Evolutionary conservation across 306 rosid genomes (phyloP), one percentile per base, ranked within the genome.

Genomic region (Quillaja saponaria): DNA sequence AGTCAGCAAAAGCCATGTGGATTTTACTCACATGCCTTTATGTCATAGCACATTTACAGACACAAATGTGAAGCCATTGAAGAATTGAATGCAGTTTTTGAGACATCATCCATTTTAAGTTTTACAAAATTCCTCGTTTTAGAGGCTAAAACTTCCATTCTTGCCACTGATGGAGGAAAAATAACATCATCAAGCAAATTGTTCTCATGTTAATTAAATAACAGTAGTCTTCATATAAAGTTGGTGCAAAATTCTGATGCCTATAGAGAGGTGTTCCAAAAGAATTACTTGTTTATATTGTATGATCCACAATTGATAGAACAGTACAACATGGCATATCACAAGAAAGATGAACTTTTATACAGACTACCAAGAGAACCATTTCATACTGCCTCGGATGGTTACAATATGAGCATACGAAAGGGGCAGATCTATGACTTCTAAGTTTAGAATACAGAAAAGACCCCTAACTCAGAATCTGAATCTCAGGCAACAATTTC

Each of bases 401-500:
- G 31, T 25, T 25, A 25, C 2, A 25, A 25, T 25, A 25, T 25
- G 3, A 25, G 31, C 31, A 25, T 2, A 8, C 19, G 13, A 19
- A 25, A 20, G 42, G 25, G 55, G 11, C 34, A 49, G 1, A 8
- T 49, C 6, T 11, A 17, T 6, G 6, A n/a, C 39, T 34, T n/a
- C n/a, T 49, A 40, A 15, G 11, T 64, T 44, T 50, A 25, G 33
- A 5, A 13, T 1, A 7, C 2, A 44, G 38, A 55, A 19, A 46
- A 14, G 3, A 11, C 42, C 34, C 15, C 42, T 0, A 11, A 41
- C 15, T 17, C 19, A 46, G 47, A 47, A 63, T 21, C 16, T 15
- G 13, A 28, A 16, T 28, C 3, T 28, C 31, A 55, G 56, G 47
- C 56, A 4, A 33, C 39, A 49, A 57, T n/a, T 72, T 50, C 31